These are phyloP conservation scores for Penicillium sp. DNA, from an alignment of 2,329 filamentous ascomycete genomes.

Conservation along the genomic window DNA sequence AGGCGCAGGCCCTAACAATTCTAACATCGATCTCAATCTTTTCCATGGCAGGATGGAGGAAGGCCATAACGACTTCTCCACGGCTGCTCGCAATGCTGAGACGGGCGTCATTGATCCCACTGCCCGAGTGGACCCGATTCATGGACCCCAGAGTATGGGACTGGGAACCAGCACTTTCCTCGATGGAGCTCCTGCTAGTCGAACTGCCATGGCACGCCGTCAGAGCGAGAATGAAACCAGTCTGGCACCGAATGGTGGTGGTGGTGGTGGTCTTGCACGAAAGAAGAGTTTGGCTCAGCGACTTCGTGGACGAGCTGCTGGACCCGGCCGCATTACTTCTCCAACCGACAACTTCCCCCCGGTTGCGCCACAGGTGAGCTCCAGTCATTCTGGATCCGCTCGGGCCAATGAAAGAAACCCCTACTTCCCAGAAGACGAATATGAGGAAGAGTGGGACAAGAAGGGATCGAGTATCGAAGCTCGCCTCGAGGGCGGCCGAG, in stretches of 20 bases:
- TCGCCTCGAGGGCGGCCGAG: slow-evolving; percentile 31
- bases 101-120: slow-evolving; percentile 59
- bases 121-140: slow-evolving; percentile 66
- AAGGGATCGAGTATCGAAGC: slow-evolving; percentile 59
- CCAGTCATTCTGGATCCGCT: slow-evolving; percentile 35
- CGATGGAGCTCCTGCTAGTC: slow-evolving; percentile 85
- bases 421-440: slow-evolving; percentile 81
- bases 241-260: slow-evolving; percentile 53
- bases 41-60: slow-evolving; percentile 85
- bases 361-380: slow-evolving; percentile 27
- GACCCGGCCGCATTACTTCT: slow-evolving; percentile 58
- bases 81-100: slow-evolving; percentile 38
- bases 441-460: slow-evolving; percentile 63
- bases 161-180: slow-evolving; percentile 93
- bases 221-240: slow-evolving; percentile 63
- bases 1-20: slow-evolving; percentile 79
- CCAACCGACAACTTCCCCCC: slow-evolving; percentile 44
- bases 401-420: slow-evolving; percentile 61
- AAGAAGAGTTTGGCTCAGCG: slow-evolving; percentile 96
- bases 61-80: slow-evolving; percentile 75
- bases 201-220: slow-evolving; percentile 70
- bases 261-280: slow-evolving; percentile 70
- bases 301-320: slow-evolving; percentile 67
- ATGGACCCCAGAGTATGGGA: slow-evolving; percentile 79
- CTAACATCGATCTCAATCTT: slow-evolving; percentile 76